These are phyloP conservation scores for Lentinula novae-zelandiae DNA, from an alignment of 1,284 basidiomycete genomes.

Conservation along the genomic window DNA sequence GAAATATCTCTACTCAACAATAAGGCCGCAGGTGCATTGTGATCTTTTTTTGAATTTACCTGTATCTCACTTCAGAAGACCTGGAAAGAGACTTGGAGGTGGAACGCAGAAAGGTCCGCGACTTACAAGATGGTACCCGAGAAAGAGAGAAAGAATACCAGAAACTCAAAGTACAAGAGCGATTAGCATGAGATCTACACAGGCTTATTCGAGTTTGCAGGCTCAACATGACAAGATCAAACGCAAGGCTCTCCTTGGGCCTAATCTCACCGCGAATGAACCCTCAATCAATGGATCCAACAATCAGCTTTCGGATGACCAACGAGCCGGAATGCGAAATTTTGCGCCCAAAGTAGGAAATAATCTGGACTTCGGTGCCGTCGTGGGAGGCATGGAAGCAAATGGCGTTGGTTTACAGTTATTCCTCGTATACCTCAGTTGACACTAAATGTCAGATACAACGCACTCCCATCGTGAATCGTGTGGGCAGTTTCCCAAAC, in stretches of 20 bases:
- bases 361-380: constrained; percentile 46
- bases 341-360: constrained; percentile 21
- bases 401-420: constrained; percentile 42
- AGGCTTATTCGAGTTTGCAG: constrained; percentile 30
- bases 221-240: constrained; percentile 72
- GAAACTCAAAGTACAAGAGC: constrained; percentile 64
- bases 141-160: constrained; percentile 84
- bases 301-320: constrained; percentile 15
- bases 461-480: constrained; percentile 63
- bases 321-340: constrained; percentile 15
- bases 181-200: background rate
- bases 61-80: constrained; percentile 36
- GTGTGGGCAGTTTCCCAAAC: constrained; percentile 29
- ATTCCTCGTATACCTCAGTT: background rate
- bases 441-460: constrained; percentile 50
- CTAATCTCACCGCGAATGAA: constrained; percentile 21
- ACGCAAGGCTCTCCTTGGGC: constrained; percentile 64
- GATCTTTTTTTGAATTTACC: constrained; percentile 5
- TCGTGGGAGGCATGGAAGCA: constrained; percentile 69
- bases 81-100: constrained; percentile 74
- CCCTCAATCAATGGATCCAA: constrained; percentile 14
- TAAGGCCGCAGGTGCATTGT: constrained; percentile 54
- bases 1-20: constrained; percentile 69
- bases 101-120: constrained; percentile 68
- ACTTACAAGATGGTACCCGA: constrained; percentile 67